These are phyloP conservation scores for Clonostachys solani DNA, from an alignment of 2,329 filamentous ascomycete species.

Conservation along the genomic window DNA sequence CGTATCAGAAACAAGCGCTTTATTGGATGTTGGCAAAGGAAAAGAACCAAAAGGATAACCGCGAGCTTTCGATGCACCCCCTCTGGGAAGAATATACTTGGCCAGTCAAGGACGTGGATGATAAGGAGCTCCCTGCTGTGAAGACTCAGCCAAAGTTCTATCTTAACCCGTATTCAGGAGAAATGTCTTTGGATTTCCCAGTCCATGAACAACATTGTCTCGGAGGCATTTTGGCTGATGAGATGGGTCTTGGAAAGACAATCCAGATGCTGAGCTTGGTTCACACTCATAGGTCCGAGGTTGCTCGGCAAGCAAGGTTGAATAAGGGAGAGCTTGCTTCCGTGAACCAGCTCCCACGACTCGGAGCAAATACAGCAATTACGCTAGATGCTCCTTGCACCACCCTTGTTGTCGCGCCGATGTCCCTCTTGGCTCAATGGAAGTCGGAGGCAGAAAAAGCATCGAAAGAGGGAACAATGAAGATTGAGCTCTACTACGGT, in stretches of 20 bases:
- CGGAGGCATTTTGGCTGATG: conserved; percentile 88
- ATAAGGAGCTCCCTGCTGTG: conserved; percentile 65
- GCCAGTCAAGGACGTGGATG: conserved; percentile 84
- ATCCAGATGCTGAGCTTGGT: conserved; percentile 97
- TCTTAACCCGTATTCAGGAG: conserved; percentile 94
- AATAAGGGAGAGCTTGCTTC: conserved; percentile 24
- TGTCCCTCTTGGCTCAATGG: conserved; percentile 96
- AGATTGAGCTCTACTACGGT: conserved; percentile 87
- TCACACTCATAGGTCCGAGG: conserved; percentile 71
- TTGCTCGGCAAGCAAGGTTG: conserved; percentile 31
- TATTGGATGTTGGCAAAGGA: conserved; percentile 98
- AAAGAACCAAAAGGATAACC: conserved; percentile 67
- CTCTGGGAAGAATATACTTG: conserved; percentile 95
- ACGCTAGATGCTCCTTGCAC: conserved; percentile 76
- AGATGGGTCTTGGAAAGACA: conserved; percentile 98
- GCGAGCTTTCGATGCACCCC: conserved; percentile 86
- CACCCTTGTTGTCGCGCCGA: conserved; percentile 92
- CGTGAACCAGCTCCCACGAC: conserved; percentile 57
- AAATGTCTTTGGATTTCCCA: conserved; percentile 87
- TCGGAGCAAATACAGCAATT: conserved; percentile 51
- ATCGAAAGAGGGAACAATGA: conserved; percentile 78
- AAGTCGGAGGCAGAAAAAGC: conserved; percentile 92
- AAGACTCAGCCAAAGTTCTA: conserved; percentile 74
- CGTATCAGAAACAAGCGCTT: conserved; percentile 92
- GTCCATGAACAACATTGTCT: conserved; percentile 91